Evolutionary conservation across 352 stramenopile genomes (phyloP), one percentile per base, ranked within the genome.

Genomic region (Albugo candida): DNA sequence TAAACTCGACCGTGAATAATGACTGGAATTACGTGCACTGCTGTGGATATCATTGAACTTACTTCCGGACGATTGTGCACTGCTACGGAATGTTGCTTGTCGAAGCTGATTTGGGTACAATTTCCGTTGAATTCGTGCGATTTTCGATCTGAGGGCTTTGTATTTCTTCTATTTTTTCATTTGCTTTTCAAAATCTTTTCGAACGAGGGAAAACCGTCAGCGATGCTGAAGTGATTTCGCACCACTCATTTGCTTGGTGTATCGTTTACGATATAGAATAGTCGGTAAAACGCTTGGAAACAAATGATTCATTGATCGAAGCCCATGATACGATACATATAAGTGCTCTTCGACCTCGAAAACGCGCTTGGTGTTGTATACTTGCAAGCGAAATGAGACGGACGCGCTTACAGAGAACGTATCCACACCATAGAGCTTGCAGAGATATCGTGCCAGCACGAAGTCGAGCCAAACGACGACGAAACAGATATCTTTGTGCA

Each of bases 121-220:
- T 56, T 84, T 81, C 40, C 70, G 55, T 49, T 84, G 72, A 17
- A 84, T 41, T 34, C 77, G 65, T 4, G 72, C 66, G 20, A 84
- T 70, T 55, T 84, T 84, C 0, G 67, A 81, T 10, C 72, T 67
- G 18, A 84, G 52, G 17, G 61, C 72, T 37, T 81, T 80, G 53
- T 81, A 78, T 21, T 74, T 66, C 53, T 84, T 81, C 47, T 84
- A 67, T 47, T 83, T 83, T 50, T 82, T 72, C 68, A 91, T 85
- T 31, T 82, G 79, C 14, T 62, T 61, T 39, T 85, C 38, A 48
- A 87, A 85, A 8, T 85, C 72, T 6, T 81, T 55, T 2, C 77
- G 77, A 27, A 86, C 55, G 10, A 85, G 57, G 13, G 68, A 79
- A 46, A 86, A 81, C 36, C 77, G 70, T 52, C 71, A 87, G 37